Evolutionary conservation across 73 alveolate genomes (phyloP), one percentile per base, ranked within the genome.

Genomic region (Tetrahymena elliotti): DNA sequence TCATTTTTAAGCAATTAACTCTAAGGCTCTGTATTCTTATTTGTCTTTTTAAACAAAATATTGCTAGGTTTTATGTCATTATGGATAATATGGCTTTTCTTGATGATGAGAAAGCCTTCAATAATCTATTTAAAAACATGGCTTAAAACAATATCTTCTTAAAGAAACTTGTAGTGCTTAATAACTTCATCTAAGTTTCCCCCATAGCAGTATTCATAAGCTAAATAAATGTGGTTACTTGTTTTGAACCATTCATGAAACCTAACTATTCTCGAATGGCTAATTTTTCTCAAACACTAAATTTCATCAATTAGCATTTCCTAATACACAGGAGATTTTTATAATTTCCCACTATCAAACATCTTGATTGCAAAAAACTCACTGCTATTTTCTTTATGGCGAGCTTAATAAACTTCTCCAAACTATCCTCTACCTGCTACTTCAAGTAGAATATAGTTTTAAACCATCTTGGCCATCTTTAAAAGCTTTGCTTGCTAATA

Each of bases 281-380:
- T 34, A 11, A 94, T 88, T 92, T 92, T 93, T 40, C 93, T 94
- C 24, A 94, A 83, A n/a, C 95, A 84, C 33, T 94, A 88, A 0
- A 94, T 93, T 94, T 94, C 96, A 40, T 94, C 93, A 93, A 94
- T 88, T 88, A 94, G 68, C 93, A 94, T 84, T 94, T 94, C 96
- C 35, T 34, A 37, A 68, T 52, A 94, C 24, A 84, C 93, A 83
- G 53, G 93, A 35, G 41, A 83, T 93, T 52, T 94, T 40, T 15
- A 11, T 36, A 68, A 68, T 31, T 68, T 68, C 36, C 37, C 33
- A 31, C 88, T 68, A 68, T 68, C 88, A 68, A 68, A 68, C 88
- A 68, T 68, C n/a, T 68, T 68, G n/a, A 94, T 47, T 27, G 96
- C 96, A 84, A 68, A 84, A 47, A 68, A 20, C 82, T 94, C 96